These are phyloP conservation scores for Neonectria faginata DNA, from an alignment of 2,329 filamentous ascomycete genomes.

Conservation along the genomic window DNA sequence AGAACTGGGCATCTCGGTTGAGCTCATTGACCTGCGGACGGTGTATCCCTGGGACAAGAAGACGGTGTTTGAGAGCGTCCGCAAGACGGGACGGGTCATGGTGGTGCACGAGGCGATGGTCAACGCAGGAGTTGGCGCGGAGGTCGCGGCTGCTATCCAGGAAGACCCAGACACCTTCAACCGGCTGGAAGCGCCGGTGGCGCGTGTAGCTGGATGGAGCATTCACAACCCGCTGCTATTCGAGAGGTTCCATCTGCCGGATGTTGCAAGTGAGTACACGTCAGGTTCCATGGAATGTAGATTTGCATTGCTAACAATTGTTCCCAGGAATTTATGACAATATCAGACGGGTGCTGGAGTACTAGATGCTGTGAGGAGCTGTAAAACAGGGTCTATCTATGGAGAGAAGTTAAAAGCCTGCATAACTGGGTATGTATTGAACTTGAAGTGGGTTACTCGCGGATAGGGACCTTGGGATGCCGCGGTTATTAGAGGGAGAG, in stretches of 20 bases:
- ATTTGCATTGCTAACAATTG: slow-evolving; percentile 23
- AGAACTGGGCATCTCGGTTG: slow-evolving; percentile 79
- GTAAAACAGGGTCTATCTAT: neutral
- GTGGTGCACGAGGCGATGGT: slow-evolving; percentile 95
- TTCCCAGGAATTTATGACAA: slow-evolving; percentile 75
- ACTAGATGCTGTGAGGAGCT: slow-evolving; percentile 57
- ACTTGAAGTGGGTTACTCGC: neutral
- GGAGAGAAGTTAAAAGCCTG: neutral
- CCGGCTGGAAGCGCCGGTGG: slow-evolving; percentile 85
- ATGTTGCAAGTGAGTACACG: slow-evolving; percentile 80
- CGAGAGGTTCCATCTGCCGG: slow-evolving; percentile 85
- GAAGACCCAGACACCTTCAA: slow-evolving; percentile 81
- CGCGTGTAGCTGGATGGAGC: slow-evolving; percentile 89
- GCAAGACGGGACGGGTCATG: slow-evolving; percentile 86
- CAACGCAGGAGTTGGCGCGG: slow-evolving; percentile 88
- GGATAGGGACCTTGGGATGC: neutral
- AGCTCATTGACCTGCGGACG: slow-evolving; percentile 89
- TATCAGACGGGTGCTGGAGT: slow-evolving; percentile 75
- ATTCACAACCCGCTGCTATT: slow-evolving; percentile 84
- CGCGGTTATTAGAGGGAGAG: neutral
- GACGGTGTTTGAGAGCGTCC: slow-evolving; percentile 83
- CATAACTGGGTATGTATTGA: neutral
- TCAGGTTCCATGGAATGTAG: too few species aligned
- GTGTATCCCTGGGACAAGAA: slow-evolving; percentile 93
- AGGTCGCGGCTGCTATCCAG: slow-evolving; percentile 89